Evolutionary conservation across 352 stramenopile genomes (phyloP).

Genomic region (Phytopythium litorale): DNA sequence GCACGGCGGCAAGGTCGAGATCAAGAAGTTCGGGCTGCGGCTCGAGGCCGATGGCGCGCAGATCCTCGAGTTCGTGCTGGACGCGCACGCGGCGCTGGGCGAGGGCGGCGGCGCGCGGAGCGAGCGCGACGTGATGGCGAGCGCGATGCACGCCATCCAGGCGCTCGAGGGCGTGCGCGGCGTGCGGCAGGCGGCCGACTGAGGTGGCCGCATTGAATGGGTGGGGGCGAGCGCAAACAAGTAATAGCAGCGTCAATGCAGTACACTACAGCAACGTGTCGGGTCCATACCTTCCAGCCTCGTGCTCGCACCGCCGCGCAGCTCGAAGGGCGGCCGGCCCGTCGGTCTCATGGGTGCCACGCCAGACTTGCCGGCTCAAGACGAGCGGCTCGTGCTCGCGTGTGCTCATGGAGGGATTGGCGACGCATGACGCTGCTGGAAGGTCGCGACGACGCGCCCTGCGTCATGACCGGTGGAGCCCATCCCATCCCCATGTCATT

Average conservation of each 20-base stretch:
- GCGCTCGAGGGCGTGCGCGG: constrained; percentile 33
- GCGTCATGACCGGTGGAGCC: neutral
- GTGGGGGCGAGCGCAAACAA: neutral
- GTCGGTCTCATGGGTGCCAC: too few relatives aligned
- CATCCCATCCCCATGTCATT: too few relatives aligned
- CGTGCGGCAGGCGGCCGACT: constrained; percentile 16
- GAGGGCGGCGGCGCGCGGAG: constrained; percentile 9
- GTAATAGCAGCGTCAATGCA: constrained; percentile 1
- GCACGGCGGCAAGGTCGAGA: constrained; percentile 60
- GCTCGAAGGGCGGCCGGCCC: too few relatives aligned
- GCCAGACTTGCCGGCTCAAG: too few relatives aligned
- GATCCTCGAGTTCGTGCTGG: constrained; percentile 75
- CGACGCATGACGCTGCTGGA: too few relatives aligned
- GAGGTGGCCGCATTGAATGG: neutral
- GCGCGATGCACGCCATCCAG: constrained; percentile 41
- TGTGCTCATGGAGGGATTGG: too few relatives aligned
- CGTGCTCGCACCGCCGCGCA: too few relatives aligned
- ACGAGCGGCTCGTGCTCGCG: too few relatives aligned
- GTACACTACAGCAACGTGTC: neutral
- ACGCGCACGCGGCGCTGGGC: constrained; percentile 29
- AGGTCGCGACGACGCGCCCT: neutral
- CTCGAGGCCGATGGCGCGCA: constrained; percentile 66
- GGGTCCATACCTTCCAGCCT: too few relatives aligned
- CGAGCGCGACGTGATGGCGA: constrained; percentile 20
- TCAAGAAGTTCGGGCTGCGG: constrained; percentile 79